Evolutionary conservation across 495 filamentous ascomycete species (phyloP).

Genomic region (Podospora bellae-mahoneyi): DNA sequence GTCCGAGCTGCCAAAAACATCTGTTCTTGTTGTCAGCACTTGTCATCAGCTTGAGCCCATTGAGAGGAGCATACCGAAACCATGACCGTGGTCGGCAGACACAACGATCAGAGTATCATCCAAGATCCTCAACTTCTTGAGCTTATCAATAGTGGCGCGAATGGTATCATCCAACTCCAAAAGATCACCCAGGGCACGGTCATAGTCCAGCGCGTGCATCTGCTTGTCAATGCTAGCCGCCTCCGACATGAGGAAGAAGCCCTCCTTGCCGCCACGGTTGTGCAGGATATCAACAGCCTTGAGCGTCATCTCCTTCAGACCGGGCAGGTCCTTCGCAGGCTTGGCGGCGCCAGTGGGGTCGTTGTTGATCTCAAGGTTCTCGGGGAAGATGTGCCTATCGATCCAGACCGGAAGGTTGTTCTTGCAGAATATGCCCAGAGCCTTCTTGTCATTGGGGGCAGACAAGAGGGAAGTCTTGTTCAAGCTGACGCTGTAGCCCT

Average conservation of each 20-base stretch:
- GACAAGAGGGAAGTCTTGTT: conserved; percentile 62
- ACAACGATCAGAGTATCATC: conserved; percentile 68
- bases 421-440: conserved; percentile 66
- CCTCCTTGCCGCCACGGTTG: conserved; percentile 57
- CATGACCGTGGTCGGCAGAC: conserved; percentile 75
- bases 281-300: conserved; percentile 71
- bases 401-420: conserved; percentile 68
- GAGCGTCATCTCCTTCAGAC: conserved; percentile 76
- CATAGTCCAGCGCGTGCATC: conserved; percentile 74
- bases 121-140: conserved; percentile 52
- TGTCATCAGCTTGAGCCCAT: not conserved
- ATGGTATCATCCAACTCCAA: conserved; percentile 75
- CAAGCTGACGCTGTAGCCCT: conserved; percentile 60
- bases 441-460: conserved; percentile 50
- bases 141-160: conserved; percentile 60
- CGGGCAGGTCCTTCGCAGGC: conserved; percentile 63
- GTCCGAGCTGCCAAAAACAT: conserved; percentile 48
- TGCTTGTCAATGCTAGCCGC: conserved; percentile 75
- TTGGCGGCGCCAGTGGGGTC: conserved; percentile 56
- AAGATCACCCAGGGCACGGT: conserved; percentile 69
- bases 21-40: conserved; percentile 1
- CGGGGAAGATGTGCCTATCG: conserved; percentile 66
- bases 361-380: conserved; percentile 59
- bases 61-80: conserved; percentile 47
- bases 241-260: conserved; percentile 76